phyloP scores from a whole-genome alignment of 495 filamentous ascomycete genomes.

The Neurospora sp. region DNA sequence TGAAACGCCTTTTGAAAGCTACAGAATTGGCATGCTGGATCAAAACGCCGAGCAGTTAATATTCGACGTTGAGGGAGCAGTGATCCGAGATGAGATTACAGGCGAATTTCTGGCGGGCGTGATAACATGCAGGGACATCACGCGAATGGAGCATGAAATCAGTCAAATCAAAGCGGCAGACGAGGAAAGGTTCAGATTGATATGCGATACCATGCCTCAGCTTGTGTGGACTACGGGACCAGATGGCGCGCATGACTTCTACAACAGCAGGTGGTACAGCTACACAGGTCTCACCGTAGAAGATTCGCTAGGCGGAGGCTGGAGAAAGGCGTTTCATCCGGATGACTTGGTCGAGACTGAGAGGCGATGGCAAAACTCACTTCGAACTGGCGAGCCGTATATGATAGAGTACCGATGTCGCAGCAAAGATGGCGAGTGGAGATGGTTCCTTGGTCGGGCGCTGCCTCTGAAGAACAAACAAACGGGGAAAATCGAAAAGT shows the following conservation, averaged over 20 bases:
- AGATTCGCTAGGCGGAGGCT: slow-evolving; percentile 31
- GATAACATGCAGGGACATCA: slow-evolving; percentile 57
- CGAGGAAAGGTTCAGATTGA: slow-evolving; percentile 55
- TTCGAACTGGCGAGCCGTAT: slow-evolving; percentile 56
- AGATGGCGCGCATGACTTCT: slow-evolving; percentile 55
- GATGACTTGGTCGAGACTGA: slow-evolving; percentile 46
- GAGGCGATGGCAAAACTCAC: slow-evolving; percentile 44
- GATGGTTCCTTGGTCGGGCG: slow-evolving; percentile 63
- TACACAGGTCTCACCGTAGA: slow-evolving; percentile 56
- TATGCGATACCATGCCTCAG: slow-evolving; percentile 62
- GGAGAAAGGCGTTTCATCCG: slow-evolving; percentile 36
- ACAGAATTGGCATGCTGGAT: slow-evolving; percentile 50
- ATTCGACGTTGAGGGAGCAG: slow-evolving; percentile 51
- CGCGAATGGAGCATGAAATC: slow-evolving; percentile 45
- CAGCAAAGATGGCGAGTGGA: slow-evolving; percentile 51
- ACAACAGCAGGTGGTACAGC: slow-evolving; percentile 57
- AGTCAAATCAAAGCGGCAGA: slow-evolving; percentile 51
- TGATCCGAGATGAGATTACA: slow-evolving; percentile 45
- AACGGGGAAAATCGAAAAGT: slow-evolving; percentile 55
- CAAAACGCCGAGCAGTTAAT: slow-evolving; percentile 33
- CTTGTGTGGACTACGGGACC: slow-evolving; percentile 56
- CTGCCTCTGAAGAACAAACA: slow-evolving; percentile 50
- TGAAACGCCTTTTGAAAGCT: slow-evolving; percentile 41
- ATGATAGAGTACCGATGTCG: slow-evolving; percentile 56
- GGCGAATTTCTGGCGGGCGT: slow-evolving; percentile 60